phyloP scores from a whole-genome alignment of 441 rosid species.

The Pelargonium myrrhifolium region DNA sequence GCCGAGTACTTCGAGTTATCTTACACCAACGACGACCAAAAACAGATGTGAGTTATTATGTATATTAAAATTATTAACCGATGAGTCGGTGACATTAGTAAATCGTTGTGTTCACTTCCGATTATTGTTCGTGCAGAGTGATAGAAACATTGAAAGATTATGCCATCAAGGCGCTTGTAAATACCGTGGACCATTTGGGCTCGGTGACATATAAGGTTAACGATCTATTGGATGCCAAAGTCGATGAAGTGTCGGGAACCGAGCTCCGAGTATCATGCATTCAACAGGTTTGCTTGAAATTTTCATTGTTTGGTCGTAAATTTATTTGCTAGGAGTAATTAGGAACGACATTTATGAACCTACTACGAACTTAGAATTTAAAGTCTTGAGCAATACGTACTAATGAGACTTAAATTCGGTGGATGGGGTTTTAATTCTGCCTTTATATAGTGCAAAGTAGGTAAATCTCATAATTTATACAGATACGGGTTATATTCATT shows the following conservation, averaged over 20 bases:
- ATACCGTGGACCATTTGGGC: constrained; percentile 92
- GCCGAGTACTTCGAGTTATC: constrained; percentile 93
- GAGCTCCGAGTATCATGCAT: constrained; percentile 74
- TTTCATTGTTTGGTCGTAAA: neutral
- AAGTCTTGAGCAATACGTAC: neutral
- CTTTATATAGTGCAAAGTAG: neutral
- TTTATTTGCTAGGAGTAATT: too few relatives aligned
- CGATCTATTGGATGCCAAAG: constrained; percentile 76
- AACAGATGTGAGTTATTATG: constrained; percentile 59
- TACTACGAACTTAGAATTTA: neutral
- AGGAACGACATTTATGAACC: neutral
- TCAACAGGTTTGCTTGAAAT: constrained; percentile 52
- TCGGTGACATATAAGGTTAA: constrained; percentile 80
- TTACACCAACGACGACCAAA: constrained; percentile 70
- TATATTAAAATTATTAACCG: too few relatives aligned
- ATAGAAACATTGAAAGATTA: constrained; percentile 89
- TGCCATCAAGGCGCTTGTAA: constrained; percentile 83
- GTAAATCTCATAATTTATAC: constrained; percentile 1
- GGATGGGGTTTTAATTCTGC: neutral
- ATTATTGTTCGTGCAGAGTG: constrained; percentile 47
- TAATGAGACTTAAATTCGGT: neutral
- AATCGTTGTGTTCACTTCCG: neutral
- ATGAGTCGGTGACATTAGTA: neutral
- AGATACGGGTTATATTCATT: neutral
- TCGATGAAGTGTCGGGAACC: constrained; percentile 69